Percentiles rank a stretch among this genome's conserved stretches.
These are phyloP conservation scores for Gloeophyllum trabeum DNA, from an alignment of 768 basidiomycete genomes.

Conservation along the genomic window DNA sequence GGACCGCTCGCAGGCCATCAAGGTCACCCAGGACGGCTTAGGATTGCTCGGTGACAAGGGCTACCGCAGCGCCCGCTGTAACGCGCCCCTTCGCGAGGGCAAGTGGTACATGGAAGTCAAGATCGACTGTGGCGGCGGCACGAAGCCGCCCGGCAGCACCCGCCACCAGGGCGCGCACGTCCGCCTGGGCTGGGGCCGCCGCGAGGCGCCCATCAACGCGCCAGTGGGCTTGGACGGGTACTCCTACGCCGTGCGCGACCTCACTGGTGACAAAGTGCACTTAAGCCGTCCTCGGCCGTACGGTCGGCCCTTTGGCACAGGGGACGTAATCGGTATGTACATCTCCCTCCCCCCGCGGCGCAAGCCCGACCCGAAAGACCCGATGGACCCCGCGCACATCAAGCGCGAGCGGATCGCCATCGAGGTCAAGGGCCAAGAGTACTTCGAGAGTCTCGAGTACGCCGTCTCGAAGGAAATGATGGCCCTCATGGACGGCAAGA, in stretches of 20 bases:
- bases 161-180: conserved; percentile 69
- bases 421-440: conserved; percentile 92
- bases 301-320: conserved; percentile 60
- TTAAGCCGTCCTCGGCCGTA: conserved; percentile 75
- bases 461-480: conserved; percentile 86
- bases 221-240: conserved; percentile 93
- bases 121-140: conserved; percentile 66
- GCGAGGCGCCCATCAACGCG: conserved; percentile 89
- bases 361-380: conserved; percentile 46
- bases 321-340: conserved; percentile 90
- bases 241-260: conserved; percentile 86
- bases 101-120: conserved; percentile 92
- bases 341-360: conserved; percentile 73
- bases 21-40: conserved; percentile 69
- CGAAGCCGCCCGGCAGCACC: conserved; percentile 33
- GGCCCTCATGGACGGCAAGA: conserved; percentile 60
- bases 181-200: conserved; percentile 81
- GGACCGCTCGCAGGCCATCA: conserved; percentile 74
- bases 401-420: conserved; percentile 88
- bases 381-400: conserved; percentile 71
- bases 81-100: conserved; percentile 82
- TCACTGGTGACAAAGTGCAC: conserved; percentile 83
- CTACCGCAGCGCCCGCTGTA: conserved; percentile 82
- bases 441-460: conserved; percentile 92
- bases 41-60: conserved; percentile 76